Evolutionary conservation across 495 filamentous ascomycete genomes (phyloP).

Genomic region (Thozetella sp.): DNA sequence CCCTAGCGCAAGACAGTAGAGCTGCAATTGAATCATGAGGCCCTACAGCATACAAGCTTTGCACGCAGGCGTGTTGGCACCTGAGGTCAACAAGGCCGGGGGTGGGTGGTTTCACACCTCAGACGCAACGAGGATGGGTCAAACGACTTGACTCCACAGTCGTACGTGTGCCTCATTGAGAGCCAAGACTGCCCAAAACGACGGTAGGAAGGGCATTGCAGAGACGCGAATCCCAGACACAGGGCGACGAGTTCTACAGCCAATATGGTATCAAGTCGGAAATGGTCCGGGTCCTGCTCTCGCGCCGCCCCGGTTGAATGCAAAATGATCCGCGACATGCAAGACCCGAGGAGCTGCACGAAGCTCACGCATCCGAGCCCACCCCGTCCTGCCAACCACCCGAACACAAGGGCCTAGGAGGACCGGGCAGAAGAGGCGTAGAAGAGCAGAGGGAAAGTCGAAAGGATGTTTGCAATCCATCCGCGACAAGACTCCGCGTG

Average conservation of each 20-base stretch:
- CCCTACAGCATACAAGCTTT: too few relatives aligned
- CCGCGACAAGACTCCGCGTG: constrained; percentile 14
- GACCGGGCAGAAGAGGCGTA: background rate
- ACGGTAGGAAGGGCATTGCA: background rate
- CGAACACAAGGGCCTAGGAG: background rate
- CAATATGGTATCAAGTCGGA: background rate
- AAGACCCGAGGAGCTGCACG: background rate
- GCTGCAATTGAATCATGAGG: too few relatives aligned
- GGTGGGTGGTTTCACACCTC: background rate
- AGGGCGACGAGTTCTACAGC: background rate
- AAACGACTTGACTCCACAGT: background rate
- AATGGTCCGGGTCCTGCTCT: background rate
- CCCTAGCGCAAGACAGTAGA: too few relatives aligned
- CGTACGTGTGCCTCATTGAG: too few relatives aligned
- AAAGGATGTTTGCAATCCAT: constrained; percentile 32
- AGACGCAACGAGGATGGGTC: background rate
- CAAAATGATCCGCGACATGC: background rate
- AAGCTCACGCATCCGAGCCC: background rate
- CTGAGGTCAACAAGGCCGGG: background rate
- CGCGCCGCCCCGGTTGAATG: background rate
- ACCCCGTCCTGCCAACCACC: background rate
- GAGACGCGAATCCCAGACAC: background rate
- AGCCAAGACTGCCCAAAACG: background rate
- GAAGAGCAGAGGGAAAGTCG: background rate
- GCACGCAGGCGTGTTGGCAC: too few relatives aligned